These are phyloP conservation scores for Pestalotiopsis fici DNA, from an alignment of 2,329 filamentous ascomycete species.

Conservation along the genomic window DNA sequence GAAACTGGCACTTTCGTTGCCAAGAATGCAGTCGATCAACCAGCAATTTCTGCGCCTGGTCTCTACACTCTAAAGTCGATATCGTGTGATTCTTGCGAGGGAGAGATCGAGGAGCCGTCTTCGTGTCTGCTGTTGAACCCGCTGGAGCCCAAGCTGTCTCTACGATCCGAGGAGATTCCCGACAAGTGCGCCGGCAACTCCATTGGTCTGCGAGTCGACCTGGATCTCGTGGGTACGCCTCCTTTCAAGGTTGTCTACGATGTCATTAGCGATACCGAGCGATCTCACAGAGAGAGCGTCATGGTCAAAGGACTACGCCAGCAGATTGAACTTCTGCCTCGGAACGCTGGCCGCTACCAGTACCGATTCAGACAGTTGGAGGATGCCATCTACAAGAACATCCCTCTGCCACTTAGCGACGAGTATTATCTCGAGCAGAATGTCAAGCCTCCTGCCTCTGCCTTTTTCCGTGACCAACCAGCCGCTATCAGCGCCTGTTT, in stretches of 20 bases:
- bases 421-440: slow-evolving; percentile 70
- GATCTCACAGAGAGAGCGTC: slow-evolving; percentile 54
- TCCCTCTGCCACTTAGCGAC: slow-evolving; percentile 35
- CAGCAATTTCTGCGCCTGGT: slow-evolving; percentile 74
- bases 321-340: slow-evolving; percentile 82
- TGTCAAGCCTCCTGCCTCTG: slow-evolving; percentile 89
- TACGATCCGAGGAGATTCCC: slow-evolving; percentile 79
- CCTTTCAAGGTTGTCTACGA: slow-evolving; percentile 85
- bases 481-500: slow-evolving; percentile 72
- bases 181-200: slow-evolving; percentile 96
- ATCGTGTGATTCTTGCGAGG: slow-evolving; percentile 77
- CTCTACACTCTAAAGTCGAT: slow-evolving; percentile 85
- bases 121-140: slow-evolving; percentile 94
- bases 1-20: slow-evolving; percentile 60
- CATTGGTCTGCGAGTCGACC: slow-evolving; percentile 83
- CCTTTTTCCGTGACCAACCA: slow-evolving; percentile 62
- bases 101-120: slow-evolving; percentile 89
- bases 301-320: slow-evolving; percentile 72
- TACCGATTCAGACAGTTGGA: slow-evolving; percentile 83
- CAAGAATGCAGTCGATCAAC: slow-evolving; percentile 62
- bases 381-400: slow-evolving; percentile 74
- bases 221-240: slow-evolving; percentile 89
- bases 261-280: slow-evolving; percentile 62
- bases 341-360: slow-evolving; percentile 78
- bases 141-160: slow-evolving; percentile 75